phyloP scores from a whole-genome alignment of 257 asterid species.

The Plantago ovata region DNA sequence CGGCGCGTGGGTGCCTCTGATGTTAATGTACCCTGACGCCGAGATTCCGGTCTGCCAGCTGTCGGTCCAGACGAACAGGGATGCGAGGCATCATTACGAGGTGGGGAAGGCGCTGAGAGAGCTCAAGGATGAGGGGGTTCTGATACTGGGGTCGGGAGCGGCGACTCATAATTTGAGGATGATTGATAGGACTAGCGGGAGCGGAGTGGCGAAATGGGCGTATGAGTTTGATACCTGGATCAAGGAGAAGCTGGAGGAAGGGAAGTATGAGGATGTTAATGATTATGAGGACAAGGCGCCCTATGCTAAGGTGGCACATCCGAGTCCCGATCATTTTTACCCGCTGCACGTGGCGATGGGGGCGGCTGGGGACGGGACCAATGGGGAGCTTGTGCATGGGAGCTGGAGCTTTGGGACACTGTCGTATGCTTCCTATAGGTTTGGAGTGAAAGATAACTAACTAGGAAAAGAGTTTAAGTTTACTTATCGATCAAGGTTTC shows the following conservation, averaged over 20 bases:
- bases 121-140: constrained; percentile 45
- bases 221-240: constrained; percentile 46
- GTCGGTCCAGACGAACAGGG: constrained; percentile 46
- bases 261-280: constrained; percentile 48
- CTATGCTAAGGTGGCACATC: constrained; percentile 44
- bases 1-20: constrained; percentile 69
- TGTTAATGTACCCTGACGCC: constrained; percentile 63
- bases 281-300: constrained; percentile 47
- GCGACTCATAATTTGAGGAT: constrained; percentile 47
- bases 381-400: constrained; percentile 49
- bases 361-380: constrained; percentile 46
- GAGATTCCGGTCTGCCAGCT: constrained; percentile 60
- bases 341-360: constrained; percentile 71
- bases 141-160: constrained; percentile 45
- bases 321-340: constrained; percentile 52
- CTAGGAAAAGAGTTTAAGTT: no score
- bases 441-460: not conserved
- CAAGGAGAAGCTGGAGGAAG: constrained; percentile 35
- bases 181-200: constrained; percentile 17
- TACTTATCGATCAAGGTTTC: no score
- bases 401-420: constrained; percentile 49
- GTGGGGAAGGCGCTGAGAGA: constrained; percentile 41
- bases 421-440: constrained; percentile 52
- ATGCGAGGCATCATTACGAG: constrained; percentile 45
- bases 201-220: constrained; percentile 41